Conservation (phyloP, 1,284 basidiomycete species). For the Trichosporon ovoides region DNA sequence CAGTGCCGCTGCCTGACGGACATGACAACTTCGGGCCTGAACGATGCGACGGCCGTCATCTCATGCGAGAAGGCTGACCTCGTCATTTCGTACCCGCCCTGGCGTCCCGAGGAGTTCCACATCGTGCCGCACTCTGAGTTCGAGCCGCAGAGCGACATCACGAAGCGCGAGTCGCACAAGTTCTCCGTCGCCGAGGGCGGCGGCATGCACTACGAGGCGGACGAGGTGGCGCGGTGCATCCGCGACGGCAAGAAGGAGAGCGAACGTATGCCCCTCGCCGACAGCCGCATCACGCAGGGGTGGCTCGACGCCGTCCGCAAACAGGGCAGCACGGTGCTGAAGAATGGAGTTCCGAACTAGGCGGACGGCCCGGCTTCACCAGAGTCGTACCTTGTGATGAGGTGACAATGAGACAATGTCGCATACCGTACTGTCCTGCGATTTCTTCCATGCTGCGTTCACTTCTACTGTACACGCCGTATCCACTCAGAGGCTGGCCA, state of each 20-base stretch:
- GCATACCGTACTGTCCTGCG: background rate
- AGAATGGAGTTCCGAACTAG: slow-evolving; percentile 15
- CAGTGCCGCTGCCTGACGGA: slow-evolving; percentile 35
- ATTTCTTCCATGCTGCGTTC: background rate
- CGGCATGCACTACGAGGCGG: slow-evolving; percentile 49
- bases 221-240: slow-evolving; percentile 72
- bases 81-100: slow-evolving; percentile 33
- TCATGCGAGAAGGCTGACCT: slow-evolving; percentile 41
- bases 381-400: background rate
- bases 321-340: slow-evolving; percentile 34
- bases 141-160: slow-evolving; percentile 47
- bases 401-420: background rate
- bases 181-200: slow-evolving; percentile 54
- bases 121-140: slow-evolving; percentile 55
- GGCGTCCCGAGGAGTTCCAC: slow-evolving; percentile 27
- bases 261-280: slow-evolving; percentile 65
- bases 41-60: slow-evolving; percentile 29
- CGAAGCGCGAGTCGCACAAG: slow-evolving; percentile 50
- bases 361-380: too few species aligned
- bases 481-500: slow-evolving; percentile 26
- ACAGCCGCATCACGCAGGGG: slow-evolving; percentile 70
- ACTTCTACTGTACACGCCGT: background rate
- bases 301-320: slow-evolving; percentile 70
- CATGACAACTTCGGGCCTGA: slow-evolving; percentile 25
- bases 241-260: slow-evolving; percentile 71